phyloP scores from a whole-genome alignment of 441 rosid genomes.

The Erysimum pusillum region DNA sequence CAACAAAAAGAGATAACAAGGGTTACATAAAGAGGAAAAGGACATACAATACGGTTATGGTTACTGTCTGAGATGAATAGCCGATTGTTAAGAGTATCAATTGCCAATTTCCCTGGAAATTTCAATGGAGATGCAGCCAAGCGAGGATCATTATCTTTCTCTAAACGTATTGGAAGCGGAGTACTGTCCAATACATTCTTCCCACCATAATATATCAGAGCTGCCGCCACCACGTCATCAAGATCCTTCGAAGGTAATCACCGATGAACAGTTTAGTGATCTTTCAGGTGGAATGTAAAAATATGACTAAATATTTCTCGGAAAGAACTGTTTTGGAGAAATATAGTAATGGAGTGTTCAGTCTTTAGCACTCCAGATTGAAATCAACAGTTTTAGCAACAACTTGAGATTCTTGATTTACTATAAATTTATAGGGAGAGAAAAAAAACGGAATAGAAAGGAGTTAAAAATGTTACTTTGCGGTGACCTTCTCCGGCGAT shows the following conservation, averaged over 20 bases:
- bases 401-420: background rate
- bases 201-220: constrained; percentile 77
- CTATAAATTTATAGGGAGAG: background rate
- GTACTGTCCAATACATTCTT: constrained; percentile 73
- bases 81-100: constrained; percentile 86
- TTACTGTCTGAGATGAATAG: constrained; percentile 97
- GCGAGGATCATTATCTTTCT: constrained; percentile 88
- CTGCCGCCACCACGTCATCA: constrained; percentile 89
- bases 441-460: background rate
- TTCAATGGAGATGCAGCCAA: constrained; percentile 82
- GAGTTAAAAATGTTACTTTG: constrained; percentile 62
- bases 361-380: background rate
- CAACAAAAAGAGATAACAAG: constrained; percentile 16
- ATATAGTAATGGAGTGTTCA: background rate
- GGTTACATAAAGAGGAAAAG: constrained; percentile 10
- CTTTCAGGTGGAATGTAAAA: constrained; percentile 1
- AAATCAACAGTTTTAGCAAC: background rate
- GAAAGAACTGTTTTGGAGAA: background rate
- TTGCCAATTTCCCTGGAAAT: constrained; percentile 93
- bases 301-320: background rate
- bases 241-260: constrained; percentile 68
- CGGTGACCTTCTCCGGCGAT: constrained; percentile 89
- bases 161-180: constrained; percentile 79
- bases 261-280: constrained; percentile 2
- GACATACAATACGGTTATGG: constrained; percentile 90